Evolutionary conservation across 805 yeast species (phyloP), one percentile per base, ranked within the genome.

Genomic region (Cephaloascus albidus): DNA sequence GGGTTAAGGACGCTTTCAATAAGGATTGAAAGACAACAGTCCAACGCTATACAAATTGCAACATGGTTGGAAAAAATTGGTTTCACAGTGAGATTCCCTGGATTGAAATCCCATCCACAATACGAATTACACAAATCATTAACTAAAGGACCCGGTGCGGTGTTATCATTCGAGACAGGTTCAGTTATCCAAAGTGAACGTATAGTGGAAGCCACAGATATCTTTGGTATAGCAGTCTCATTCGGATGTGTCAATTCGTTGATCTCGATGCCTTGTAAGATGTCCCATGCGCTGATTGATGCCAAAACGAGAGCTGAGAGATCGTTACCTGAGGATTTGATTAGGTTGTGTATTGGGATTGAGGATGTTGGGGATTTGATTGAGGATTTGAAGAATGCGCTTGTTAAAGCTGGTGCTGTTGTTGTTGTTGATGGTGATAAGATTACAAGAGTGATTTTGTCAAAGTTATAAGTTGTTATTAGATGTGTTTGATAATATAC

Each of bases 271-370:
- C 97, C 97, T 14, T 86, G 97, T 60, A 76, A 76, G 59, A 89
- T 89, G 97, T 85, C 96, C 4, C 97, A 89, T 55, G 97, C 97
- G n/a, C 82, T 96, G 3, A 89, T 89, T 45, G 96, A 88, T 50
- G 82, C 88, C 19, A 77, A 85, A 53, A 80, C 86, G 3, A 78
- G 97, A 59, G 80, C 79, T 37, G 94, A 84, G 58, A 78, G 97
- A 57, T 87, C 80, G 35, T 79, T 89, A 63, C 96, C 96, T 2
- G 97, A 89, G 60, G 97, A 90, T 56, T 69, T 89, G 53, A 78
- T 89, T 49, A 73, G 97, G 52, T 70, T 89, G 40, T 89, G 96
- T 57, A 81, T 89, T 38, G 97, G 97, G 43, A 89, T 89, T 45
- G 97, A 89, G 57, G 78, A 81, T 55, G 65, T 73, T 32, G 81